Evolutionary conservation across 1,139 yeast genomes (phyloP).

Genomic region (Taphrina confusa): DNA sequence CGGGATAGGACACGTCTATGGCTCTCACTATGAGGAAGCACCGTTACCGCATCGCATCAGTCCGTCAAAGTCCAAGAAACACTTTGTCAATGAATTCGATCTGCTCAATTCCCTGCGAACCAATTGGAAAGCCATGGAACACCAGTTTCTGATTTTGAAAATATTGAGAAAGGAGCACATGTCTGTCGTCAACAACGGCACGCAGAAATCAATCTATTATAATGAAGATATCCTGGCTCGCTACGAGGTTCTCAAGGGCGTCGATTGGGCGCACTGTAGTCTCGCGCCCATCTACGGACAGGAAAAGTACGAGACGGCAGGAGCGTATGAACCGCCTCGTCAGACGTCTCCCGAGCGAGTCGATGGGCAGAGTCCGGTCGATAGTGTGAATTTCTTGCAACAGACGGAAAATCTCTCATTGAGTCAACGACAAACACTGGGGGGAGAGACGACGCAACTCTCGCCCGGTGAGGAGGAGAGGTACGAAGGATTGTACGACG

Average conservation of each 20-base stretch:
- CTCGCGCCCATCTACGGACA: conserved; percentile 4
- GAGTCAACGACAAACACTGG: not conserved
- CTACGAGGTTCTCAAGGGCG: conserved; percentile 1
- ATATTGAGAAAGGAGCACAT: conserved; percentile 3
- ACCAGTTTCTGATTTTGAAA: not conserved
- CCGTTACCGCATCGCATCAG: conserved; percentile 12
- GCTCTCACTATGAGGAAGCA: not conserved
- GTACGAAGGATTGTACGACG: not conserved
- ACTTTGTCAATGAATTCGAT: not conserved
- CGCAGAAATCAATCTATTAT: not conserved
- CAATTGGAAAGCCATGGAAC: not conserved
- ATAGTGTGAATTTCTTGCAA: too few species aligned
- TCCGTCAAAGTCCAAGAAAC: not conserved
- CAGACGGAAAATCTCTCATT: not conserved
- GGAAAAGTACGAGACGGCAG: conserved; percentile 2
- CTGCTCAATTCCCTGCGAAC: not conserved
- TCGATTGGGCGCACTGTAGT: not conserved
- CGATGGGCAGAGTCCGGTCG: too few species aligned
- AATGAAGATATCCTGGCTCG: conserved; percentile 5
- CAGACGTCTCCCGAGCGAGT: not conserved
- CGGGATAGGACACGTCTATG: conserved; percentile 3
- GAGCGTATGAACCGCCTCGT: not conserved
- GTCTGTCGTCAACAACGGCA: conserved; percentile 4
- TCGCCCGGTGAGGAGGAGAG: not conserved
- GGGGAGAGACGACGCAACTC: too few species aligned